A percentile compares a stretch with the other conserved stretches of the same genome.
Evolutionary conservation across 192 early-diverging fungal genomes (phyloP).

Genomic region (Coemansia sp.): DNA sequence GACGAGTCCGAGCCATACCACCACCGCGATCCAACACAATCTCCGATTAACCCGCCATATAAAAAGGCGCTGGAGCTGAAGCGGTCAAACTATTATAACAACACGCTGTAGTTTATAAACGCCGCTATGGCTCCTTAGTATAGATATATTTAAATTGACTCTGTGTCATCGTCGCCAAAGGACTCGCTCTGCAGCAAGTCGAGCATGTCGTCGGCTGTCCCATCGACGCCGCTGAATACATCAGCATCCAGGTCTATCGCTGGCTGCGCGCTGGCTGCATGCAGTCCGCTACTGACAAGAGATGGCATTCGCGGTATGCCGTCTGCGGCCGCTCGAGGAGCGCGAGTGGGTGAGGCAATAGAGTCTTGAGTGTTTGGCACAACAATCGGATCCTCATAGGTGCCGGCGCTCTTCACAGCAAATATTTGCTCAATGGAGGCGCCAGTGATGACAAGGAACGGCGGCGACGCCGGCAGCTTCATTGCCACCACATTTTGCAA

Average conservation of each 20-base stretch:
- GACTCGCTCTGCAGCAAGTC: neutral
- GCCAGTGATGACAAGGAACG: conserved; percentile 35
- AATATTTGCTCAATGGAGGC: conserved; percentile 42
- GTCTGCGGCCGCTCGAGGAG: neutral
- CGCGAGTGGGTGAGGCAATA: neutral
- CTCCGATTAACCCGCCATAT: conserved; percentile 87
- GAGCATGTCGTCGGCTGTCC: conserved; percentile 3
- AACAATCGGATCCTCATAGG: conserved; percentile 23
- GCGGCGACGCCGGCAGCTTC: conserved; percentile 21
- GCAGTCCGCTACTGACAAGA: neutral
- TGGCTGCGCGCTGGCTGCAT: neutral
- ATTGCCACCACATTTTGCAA: conserved; percentile 33
- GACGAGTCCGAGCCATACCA: conserved; percentile 44
- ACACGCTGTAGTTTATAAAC: conserved; percentile 14
- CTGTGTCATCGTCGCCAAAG: neutral
- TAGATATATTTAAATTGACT: neutral
- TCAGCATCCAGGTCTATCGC: neutral
- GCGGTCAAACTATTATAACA: conserved; percentile 70
- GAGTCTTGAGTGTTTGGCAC: conserved; percentile 25
- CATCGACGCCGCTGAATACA: neutral
- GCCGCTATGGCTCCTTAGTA: neutral
- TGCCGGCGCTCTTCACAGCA: conserved; percentile 20
- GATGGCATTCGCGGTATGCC: neutral
- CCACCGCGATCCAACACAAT: conserved; percentile 68
- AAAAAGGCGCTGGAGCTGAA: conserved; percentile 73